Conservation (phyloP, 1,284 basidiomycete species). For the Apiotrichum gamsii region DNA sequence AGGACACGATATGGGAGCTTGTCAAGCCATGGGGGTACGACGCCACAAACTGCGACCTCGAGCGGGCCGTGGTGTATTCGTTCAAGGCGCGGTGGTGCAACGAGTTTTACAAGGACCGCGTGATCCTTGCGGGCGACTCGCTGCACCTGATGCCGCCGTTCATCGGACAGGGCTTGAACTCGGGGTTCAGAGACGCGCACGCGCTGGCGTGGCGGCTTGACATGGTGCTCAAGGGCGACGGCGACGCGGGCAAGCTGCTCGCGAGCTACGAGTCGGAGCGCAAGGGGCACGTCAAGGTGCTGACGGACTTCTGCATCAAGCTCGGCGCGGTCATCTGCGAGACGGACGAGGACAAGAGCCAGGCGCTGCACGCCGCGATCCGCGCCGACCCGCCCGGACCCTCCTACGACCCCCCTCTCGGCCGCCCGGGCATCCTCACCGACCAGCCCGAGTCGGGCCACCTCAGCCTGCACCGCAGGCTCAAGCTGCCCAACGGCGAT, state of each 20-base stretch:
- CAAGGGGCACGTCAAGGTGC: constrained; percentile 9
- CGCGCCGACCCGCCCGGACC: constrained; percentile 1
- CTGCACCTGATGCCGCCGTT: constrained; percentile 24
- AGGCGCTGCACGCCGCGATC: constrained; percentile 3
- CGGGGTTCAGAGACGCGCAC: constrained; percentile 20
- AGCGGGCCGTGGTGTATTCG: constrained; percentile 22
- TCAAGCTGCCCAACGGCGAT: background rate
- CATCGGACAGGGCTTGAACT: constrained; percentile 25
- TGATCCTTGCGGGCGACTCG: constrained; percentile 15
- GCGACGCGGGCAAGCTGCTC: constrained; percentile 2
- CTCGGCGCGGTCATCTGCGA: constrained; percentile 21
- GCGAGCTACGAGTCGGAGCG: constrained; percentile 18
- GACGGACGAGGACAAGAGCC: constrained; percentile 15
- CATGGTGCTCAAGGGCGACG: constrained; percentile 11
- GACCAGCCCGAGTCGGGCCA: constrained; percentile 7
- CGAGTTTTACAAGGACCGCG: constrained; percentile 17
- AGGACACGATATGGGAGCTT: constrained; percentile 12
- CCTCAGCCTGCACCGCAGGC: constrained; percentile 1
- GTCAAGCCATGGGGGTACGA: constrained; percentile 15
- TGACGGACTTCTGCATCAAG: constrained; percentile 11
- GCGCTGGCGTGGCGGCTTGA: constrained; percentile 19
- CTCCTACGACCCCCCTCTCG: constrained; percentile 7
- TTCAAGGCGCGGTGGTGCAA: constrained; percentile 21
- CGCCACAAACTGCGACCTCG: constrained; percentile 16
- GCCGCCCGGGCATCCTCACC: constrained; percentile 11